A percentile compares a stretch with the other conserved stretches of the same genome.
These are phyloP conservation scores for Phaffomyces opuntiae DNA, from an alignment of 805 yeast genomes.

Conservation along the genomic window DNA sequence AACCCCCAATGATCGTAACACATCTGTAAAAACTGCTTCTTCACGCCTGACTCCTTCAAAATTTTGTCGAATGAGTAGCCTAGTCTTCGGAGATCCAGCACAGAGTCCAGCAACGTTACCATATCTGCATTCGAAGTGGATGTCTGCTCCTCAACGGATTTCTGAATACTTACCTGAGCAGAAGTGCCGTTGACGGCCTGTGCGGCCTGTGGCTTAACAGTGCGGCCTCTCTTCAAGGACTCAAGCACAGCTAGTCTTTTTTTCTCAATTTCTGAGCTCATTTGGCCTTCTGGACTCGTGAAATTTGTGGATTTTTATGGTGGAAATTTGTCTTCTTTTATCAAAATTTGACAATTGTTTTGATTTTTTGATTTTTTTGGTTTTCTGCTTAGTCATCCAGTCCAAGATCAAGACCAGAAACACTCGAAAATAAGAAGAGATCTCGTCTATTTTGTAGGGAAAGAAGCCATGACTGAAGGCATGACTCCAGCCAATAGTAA, in stretches of 20 bases:
- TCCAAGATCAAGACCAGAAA: neutral
- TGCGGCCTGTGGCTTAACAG: neutral
- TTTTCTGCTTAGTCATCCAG: too few relatives aligned
- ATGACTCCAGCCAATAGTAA: too few relatives aligned
- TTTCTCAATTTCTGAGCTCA: slow-evolving; percentile 12
- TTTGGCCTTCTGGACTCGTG: neutral
- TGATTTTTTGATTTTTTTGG: too few relatives aligned
- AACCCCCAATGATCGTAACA: slow-evolving; percentile 16
- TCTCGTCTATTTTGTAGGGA: too few relatives aligned
- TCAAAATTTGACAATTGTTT: too few relatives aligned
- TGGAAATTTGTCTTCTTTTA: neutral
- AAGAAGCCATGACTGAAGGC: neutral
- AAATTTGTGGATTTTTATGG: neutral
- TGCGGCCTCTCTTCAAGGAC: slow-evolving; percentile 13
- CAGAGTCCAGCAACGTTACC: slow-evolving; percentile 11
- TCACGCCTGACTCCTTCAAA: slow-evolving; percentile 11
- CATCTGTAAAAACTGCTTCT: slow-evolving; percentile 12
- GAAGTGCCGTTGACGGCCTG: neutral
- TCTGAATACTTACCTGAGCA: neutral
- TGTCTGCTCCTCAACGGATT: neutral
- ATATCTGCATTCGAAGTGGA: neutral
- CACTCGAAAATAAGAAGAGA: too few relatives aligned
- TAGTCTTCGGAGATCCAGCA: slow-evolving; percentile 19
- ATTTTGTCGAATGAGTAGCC: slow-evolving; percentile 20
- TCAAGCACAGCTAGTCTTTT: slow-evolving; percentile 21